These are phyloP conservation scores for Pestalotiopsis sp. DNA, from an alignment of 2,329 filamentous ascomycete species.

Conservation along the genomic window DNA sequence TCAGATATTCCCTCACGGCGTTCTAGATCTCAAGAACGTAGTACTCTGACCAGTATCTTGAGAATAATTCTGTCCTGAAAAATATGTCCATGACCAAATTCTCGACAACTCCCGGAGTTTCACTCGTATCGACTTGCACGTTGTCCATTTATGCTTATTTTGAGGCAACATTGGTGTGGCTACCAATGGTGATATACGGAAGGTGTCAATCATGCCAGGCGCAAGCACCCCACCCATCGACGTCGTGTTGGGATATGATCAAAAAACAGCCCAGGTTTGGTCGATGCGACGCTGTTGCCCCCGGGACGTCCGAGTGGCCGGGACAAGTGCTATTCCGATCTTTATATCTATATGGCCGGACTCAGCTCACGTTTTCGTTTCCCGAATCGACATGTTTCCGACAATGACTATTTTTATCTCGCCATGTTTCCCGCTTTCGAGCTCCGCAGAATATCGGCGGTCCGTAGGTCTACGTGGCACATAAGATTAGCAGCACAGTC, in stretches of 20 bases:
- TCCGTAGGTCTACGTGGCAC: too few relatives aligned
- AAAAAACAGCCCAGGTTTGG: background rate
- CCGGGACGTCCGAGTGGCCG: background rate
- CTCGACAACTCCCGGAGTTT: too few relatives aligned
- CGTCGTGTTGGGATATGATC: background rate
- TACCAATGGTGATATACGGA: background rate
- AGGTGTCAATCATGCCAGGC: background rate
- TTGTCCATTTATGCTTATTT: background rate
- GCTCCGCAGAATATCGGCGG: too few relatives aligned
- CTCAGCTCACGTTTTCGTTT: background rate
- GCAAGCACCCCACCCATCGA: background rate
- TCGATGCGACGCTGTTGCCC: background rate
- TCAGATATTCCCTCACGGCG: too few relatives aligned
- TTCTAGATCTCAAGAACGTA: too few relatives aligned
- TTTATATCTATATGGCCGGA: background rate
- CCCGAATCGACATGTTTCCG: background rate
- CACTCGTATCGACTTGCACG: background rate
- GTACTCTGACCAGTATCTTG: too few relatives aligned
- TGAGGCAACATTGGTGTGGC: background rate
- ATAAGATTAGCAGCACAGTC: too few relatives aligned
- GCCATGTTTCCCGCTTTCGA: too few relatives aligned
- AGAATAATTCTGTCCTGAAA: background rate
- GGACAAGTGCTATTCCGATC: background rate
- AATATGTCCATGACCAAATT: background rate
- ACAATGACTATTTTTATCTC: background rate